Evolutionary conservation across 768 basidiomycete species (phyloP).

Genomic region (Holtermannia corniformis): DNA sequence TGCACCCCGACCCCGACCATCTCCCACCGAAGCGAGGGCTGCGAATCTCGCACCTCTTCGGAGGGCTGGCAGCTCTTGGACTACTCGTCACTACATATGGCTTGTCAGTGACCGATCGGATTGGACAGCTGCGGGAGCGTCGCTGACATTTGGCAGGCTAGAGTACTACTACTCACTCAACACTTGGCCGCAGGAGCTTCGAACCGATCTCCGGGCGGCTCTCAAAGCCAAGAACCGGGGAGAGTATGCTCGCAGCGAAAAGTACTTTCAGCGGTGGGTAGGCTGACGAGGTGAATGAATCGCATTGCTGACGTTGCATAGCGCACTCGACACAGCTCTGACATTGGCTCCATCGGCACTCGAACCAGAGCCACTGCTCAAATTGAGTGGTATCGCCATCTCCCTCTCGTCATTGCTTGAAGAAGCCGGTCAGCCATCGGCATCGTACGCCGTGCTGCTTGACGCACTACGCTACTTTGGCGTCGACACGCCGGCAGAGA

Average conservation of each 20-base stretch:
- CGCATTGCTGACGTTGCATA: slow-evolving; percentile 2
- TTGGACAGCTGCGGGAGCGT: not conserved
- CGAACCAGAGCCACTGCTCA: slow-evolving; percentile 30
- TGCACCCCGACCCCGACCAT: not conserved
- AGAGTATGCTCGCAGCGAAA: slow-evolving; percentile 27
- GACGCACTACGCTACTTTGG: slow-evolving; percentile 13
- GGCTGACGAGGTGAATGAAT: not conserved
- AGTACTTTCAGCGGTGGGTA: slow-evolving; percentile 30
- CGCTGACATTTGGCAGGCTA: slow-evolving; percentile 14
- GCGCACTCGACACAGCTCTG: slow-evolving; percentile 33
- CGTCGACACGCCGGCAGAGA: not conserved
- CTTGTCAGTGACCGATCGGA: slow-evolving; percentile 18
- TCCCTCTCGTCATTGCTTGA: slow-evolving; percentile 31
- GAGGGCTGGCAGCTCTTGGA: slow-evolving; percentile 32
- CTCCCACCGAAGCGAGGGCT: slow-evolving; percentile 6
- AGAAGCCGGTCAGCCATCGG: slow-evolving; percentile 19
- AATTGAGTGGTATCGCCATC: slow-evolving; percentile 38
- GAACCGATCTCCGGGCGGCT: slow-evolving; percentile 33
- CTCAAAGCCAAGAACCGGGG: slow-evolving; percentile 33
- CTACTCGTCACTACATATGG: slow-evolving; percentile 39
- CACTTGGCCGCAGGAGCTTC: slow-evolving; percentile 35
- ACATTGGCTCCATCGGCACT: slow-evolving; percentile 21
- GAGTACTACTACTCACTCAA: slow-evolving; percentile 36
- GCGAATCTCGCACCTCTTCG: slow-evolving; percentile 31
- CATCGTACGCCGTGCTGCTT: slow-evolving; percentile 22